Conservation (phyloP, 371 early-diverging fungal genomes). For the Mucor indicus region DNA sequence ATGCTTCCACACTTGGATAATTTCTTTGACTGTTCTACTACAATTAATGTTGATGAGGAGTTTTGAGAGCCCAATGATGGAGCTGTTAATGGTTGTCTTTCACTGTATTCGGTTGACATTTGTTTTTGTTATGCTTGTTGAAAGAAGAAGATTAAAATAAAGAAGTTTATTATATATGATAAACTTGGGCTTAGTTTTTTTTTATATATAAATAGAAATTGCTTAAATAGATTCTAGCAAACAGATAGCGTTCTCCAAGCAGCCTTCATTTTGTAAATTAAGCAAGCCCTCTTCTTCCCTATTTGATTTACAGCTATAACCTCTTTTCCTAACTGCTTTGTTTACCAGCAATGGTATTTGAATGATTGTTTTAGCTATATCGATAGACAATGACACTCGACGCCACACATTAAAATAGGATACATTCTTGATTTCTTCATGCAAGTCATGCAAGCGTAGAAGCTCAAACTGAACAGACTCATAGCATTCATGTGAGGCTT, state of each 20-base stretch:
- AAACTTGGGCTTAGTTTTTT: too few relatives aligned
- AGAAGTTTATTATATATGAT: background rate
- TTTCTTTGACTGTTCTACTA: background rate
- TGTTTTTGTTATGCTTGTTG: background rate
- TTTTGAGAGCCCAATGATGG: background rate
- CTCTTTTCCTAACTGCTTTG: conserved; percentile 14
- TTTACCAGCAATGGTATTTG: conserved; percentile 56
- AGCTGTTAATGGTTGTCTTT: conserved; percentile 10
- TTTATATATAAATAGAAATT: too few relatives aligned
- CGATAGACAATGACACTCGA: conserved; percentile 53
- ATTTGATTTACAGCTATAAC: too few relatives aligned
- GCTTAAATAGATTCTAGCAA: too few relatives aligned
- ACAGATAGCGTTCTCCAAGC: conserved; percentile 3
- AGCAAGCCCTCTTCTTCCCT: background rate
- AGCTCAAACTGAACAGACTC: conserved; percentile 57
- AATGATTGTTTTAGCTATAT: conserved; percentile 49
- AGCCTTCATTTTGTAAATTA: background rate
- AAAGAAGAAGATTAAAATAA: too few relatives aligned
- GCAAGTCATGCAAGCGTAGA: conserved; percentile 57
- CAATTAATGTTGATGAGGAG: background rate
- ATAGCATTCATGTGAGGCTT: conserved; percentile 59
- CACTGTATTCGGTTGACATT: conserved; percentile 1
- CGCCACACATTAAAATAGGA: conserved; percentile 59
- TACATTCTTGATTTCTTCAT: conserved; percentile 51
- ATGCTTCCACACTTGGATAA: too few relatives aligned